Evolutionary conservation across 306 rosid species (phyloP), one percentile per base, ranked within the genome.

Genomic region (Spatholobus suberectus): DNA sequence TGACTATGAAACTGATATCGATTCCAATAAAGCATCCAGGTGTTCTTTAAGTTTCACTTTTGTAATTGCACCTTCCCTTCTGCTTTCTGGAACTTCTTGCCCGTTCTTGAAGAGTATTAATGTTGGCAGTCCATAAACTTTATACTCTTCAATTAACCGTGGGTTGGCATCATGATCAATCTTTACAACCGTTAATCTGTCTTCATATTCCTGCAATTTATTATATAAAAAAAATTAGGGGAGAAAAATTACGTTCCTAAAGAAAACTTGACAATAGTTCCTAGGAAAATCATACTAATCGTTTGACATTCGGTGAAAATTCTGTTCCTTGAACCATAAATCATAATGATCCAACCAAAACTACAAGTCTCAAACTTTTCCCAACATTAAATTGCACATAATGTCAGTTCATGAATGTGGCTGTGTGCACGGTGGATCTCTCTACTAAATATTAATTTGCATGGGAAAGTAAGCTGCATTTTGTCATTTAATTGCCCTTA

Each of bases 101-200:
- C 98, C 97, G 17, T 92, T 83, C 84, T 85, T 89, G 89, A 94
- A 94, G 61, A 94, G 92, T 67, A 94, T 89, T 82, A 94, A 85
- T 40, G 93, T 67, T 37, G 98, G 97, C 70, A 94, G 81, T 68
- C 98, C 98, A 38, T 92, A 94, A 62, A 94, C 94, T 82, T 89
- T 91, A 84, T 88, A 91, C 80, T 94, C 94, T 85, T 88, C 83
- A 57, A 94, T 91, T 49, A 94, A 78, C 66, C 54, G 15, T 23
- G 98, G 94, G 81, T 92, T 94, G 73, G 97, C 93, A 74, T 92
- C 98, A 74, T 91, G 97, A 85, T 94, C 98, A 23, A 94, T 89
- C 90, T 94, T 92, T 17, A 90, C 96, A 73, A 92, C 92, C 10
- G 82, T 86, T 75, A 94, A 85, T 83, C 86, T 90, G 84, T 90